Percentiles rank a stretch among this genome's conserved stretches.
phyloP scores from a whole-genome alignment of 164 flowering plant species.

The Vitis rotundifolia region DNA sequence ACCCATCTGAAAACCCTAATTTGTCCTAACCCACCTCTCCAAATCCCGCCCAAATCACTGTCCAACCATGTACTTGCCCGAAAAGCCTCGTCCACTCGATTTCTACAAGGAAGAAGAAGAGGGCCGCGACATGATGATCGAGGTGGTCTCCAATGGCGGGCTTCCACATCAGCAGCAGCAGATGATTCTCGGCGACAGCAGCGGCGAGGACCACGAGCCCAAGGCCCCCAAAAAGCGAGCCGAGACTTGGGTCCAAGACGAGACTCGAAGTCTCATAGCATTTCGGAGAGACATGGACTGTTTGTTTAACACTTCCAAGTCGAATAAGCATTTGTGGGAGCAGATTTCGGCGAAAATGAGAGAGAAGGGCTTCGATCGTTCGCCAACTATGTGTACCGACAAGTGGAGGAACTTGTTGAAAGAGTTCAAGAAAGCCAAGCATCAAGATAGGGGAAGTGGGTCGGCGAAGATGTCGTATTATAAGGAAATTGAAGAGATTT shows the following conservation, averaged over 20 bases:
- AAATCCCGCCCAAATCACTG: neutral
- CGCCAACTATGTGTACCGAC: slow-evolving; percentile 93
- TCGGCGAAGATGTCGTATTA: slow-evolving; percentile 81
- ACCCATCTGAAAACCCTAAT: neutral
- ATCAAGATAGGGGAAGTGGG: slow-evolving; percentile 54
- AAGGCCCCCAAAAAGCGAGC: slow-evolving; percentile 87
- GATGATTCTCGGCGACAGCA: slow-evolving; percentile 54
- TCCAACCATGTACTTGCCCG: slow-evolving; percentile 53
- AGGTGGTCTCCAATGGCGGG: slow-evolving; percentile 43
- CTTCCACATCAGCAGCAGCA: slow-evolving; percentile 30
- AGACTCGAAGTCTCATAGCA: slow-evolving; percentile 61
- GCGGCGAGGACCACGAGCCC: slow-evolving; percentile 64
- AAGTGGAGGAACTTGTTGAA: slow-evolving; percentile 95
- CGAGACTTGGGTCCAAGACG: slow-evolving; percentile 94
- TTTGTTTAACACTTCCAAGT: slow-evolving; percentile 81
- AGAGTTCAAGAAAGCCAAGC: slow-evolving; percentile 87
- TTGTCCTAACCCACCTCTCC: neutral
- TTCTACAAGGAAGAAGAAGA: slow-evolving; percentile 54
- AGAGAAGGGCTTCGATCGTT: slow-evolving; percentile 81
- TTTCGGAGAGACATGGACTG: slow-evolving; percentile 73
- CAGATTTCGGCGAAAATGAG: slow-evolving; percentile 88
- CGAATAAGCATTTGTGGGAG: slow-evolving; percentile 92
- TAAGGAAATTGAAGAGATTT: slow-evolving; percentile 82
- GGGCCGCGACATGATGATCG: slow-evolving; percentile 59
- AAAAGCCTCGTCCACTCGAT: slow-evolving; percentile 59